These are phyloP conservation scores for Sarcodon sp. DNA, from an alignment of 768 basidiomycete genomes.

Conservation along the genomic window DNA sequence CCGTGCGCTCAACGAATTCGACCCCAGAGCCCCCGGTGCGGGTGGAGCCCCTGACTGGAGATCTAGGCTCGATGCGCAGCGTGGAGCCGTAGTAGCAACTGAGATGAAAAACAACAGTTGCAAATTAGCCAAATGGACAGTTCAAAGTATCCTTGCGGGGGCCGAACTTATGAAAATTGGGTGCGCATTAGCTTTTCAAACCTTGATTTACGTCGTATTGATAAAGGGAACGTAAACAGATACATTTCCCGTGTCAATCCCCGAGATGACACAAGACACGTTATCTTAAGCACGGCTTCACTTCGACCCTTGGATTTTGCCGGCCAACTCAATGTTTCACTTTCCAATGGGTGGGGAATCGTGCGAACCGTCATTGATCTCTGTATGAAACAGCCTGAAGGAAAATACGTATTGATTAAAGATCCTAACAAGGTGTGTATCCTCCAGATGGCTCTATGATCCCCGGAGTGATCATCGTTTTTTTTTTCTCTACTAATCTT, in stretches of 20 bases:
- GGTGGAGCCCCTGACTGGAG: conserved; percentile 99
- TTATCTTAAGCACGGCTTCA: conserved; percentile 89
- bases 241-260: conserved; percentile 93
- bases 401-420: conserved; percentile 94
- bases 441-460: conserved; percentile 4
- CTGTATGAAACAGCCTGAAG: conserved; percentile 94
- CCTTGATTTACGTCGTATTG: neutral
- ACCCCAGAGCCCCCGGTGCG: conserved; percentile 77
- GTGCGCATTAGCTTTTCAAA: conserved; percentile 32
- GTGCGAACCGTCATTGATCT: conserved; percentile 90
- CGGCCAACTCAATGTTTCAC: conserved; percentile 85
- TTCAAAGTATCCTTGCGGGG: conserved; percentile 89
- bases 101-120: conserved; percentile 99
- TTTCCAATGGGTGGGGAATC: conserved; percentile 97
- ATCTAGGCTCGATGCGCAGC: conserved; percentile 89
- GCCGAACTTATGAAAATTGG: conserved; percentile 97
- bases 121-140: conserved; percentile 96
- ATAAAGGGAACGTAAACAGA: conserved; percentile 24
- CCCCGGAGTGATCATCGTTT: neutral
- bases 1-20: conserved; percentile 95
- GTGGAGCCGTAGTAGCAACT: conserved; percentile 94
- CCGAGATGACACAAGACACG: conserved; percentile 90
- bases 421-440: conserved; percentile 88
- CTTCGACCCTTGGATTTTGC: conserved; percentile 94
- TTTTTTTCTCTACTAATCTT: neutral